These are phyloP conservation scores for Chaetoceros tenuissimus DNA, from an alignment of 108 stramenopile species.

Conservation along the genomic window DNA sequence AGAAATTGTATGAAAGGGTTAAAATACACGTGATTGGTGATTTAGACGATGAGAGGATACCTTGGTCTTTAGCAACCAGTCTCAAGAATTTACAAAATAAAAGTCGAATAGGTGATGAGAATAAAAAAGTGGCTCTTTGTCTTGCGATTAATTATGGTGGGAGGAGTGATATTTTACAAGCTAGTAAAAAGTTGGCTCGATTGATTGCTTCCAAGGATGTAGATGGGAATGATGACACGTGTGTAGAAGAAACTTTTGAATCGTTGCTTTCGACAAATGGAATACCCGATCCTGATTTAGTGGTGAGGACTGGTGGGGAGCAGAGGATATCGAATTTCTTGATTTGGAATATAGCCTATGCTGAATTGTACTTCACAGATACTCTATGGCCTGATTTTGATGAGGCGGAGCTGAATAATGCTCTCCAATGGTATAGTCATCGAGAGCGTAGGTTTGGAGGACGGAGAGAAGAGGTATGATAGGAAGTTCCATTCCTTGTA, in stretches of 20 bases:
- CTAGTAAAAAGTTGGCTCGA: conserved; percentile 40
- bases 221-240: conserved; percentile 15
- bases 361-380: conserved; percentile 63
- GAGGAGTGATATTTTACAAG: conserved; percentile 73
- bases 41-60: conserved; percentile 63
- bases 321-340: conserved; percentile 81
- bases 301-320: conserved; percentile 86
- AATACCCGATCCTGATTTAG: conserved; percentile 64
- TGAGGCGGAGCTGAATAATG: conserved; percentile 21
- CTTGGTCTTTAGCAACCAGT: conserved; percentile 19
- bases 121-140: conserved; percentile 50
- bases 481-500: no score
- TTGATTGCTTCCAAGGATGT: conserved; percentile 14
- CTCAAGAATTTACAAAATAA: not conserved
- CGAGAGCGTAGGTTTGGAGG: conserved; percentile 64
- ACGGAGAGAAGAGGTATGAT: conserved; percentile 21
- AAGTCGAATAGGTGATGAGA: not conserved
- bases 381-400: conserved; percentile 81
- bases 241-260: conserved; percentile 39
- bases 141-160: conserved; percentile 89
- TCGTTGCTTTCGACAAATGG: conserved; percentile 32
- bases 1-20: conserved; percentile 32
- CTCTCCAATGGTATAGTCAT: conserved; percentile 48
- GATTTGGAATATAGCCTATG: conserved; percentile 78
- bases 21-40: conserved; percentile 58